Conservation (phyloP, 495 filamentous ascomycete species). For the Neohortaea acidophila region DNA sequence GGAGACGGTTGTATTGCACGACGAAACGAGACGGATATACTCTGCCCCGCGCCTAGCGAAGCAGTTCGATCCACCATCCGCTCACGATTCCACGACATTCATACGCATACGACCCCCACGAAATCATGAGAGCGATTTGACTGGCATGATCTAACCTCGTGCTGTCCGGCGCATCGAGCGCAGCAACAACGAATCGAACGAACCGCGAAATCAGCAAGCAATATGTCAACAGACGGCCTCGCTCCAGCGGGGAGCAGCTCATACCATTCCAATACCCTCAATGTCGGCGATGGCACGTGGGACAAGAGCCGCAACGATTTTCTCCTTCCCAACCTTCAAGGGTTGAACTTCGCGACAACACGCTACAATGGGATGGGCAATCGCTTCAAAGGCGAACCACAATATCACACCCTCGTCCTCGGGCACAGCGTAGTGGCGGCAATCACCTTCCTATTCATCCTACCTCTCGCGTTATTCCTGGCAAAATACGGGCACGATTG, state of each 20-base stretch:
- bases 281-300: slow-evolving; percentile 88
- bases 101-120: no score
- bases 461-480: slow-evolving; percentile 63
- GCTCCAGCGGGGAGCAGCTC: slow-evolving; percentile 64
- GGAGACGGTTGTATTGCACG: no score
- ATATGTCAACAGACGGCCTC: slow-evolving; percentile 16
- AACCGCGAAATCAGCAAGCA: no score
- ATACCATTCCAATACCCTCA: slow-evolving; percentile 68
- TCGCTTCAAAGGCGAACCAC: slow-evolving; percentile 55
- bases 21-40: no score
- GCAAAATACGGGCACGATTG: slow-evolving; percentile 49
- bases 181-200: no score
- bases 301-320: slow-evolving; percentile 71
- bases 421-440: slow-evolving; percentile 76
- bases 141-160: no score
- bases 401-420: slow-evolving; percentile 65
- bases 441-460: slow-evolving; percentile 72
- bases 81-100: no score
- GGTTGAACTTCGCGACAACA: slow-evolving; percentile 87
- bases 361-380: slow-evolving; percentile 88
- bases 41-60: no score
- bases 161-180: no score
- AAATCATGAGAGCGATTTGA: no score
- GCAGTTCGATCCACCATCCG: no score
- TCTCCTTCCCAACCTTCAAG: slow-evolving; percentile 70